These are phyloP conservation scores for Cytospora chrysosperma DNA, from an alignment of 2,329 filamentous ascomycete species.

Conservation along the genomic window DNA sequence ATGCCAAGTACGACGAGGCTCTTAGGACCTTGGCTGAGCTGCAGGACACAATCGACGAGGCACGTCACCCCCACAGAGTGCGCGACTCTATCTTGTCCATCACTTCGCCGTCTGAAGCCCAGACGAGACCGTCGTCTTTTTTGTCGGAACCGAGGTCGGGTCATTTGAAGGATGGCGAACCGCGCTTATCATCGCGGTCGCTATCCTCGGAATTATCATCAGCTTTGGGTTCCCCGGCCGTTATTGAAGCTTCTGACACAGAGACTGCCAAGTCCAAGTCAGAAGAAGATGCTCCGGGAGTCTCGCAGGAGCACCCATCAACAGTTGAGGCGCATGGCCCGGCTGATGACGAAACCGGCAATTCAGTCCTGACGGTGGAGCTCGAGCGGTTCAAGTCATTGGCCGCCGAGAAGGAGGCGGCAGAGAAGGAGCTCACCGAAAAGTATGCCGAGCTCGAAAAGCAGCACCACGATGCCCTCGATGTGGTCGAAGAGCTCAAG, in stretches of 20 bases:
- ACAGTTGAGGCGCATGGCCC: constrained; percentile 1
- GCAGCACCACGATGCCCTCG: constrained; percentile 77
- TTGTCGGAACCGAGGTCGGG: constrained; percentile 74
- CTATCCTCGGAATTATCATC: constrained; percentile 93
- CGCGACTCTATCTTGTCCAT: constrained; percentile 58
- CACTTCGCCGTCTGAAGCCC: constrained; percentile 47
- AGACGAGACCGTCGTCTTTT: constrained; percentile 73
- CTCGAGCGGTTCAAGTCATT: constrained; percentile 69
- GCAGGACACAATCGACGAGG: constrained; percentile 81
- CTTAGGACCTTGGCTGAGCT: constrained; percentile 78
- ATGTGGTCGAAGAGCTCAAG: constrained; percentile 89
- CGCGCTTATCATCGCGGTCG: constrained; percentile 79
- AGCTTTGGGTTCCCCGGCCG: constrained; percentile 72
- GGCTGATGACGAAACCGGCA: constrained; percentile 40
- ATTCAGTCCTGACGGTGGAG: constrained; percentile 58
- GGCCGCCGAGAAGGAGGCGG: constrained; percentile 73
- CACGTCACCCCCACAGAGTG: constrained; percentile 58
- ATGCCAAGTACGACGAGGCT: constrained; percentile 88
- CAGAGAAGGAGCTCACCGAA: constrained; percentile 68
- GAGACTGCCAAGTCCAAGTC: constrained; percentile 50
- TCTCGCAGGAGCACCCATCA: constrained; percentile 1
- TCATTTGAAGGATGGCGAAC: constrained; percentile 65
- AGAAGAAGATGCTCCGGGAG: constrained; percentile 14
- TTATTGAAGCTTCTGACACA: constrained; percentile 61
- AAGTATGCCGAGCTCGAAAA: constrained; percentile 82